Conservation (phyloP, 768 basidiomycete genomes). For the Termitomyces sp. region DNA sequence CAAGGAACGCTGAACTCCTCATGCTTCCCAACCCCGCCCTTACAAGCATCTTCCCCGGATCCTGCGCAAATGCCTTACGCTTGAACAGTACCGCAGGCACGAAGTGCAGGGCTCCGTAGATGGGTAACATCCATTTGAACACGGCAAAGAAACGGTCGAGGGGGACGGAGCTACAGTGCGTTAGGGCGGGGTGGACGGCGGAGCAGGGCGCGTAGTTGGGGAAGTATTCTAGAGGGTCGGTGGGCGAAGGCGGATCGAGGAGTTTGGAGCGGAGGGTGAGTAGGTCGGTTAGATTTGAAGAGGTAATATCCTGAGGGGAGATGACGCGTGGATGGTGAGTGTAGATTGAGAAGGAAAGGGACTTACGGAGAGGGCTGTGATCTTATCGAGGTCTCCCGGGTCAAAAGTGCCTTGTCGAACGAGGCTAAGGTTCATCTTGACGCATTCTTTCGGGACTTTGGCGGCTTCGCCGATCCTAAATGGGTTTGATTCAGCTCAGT, state of each 20-base stretch:
- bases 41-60: conserved; percentile 64
- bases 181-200: conserved; percentile 71
- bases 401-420: conserved; percentile 58
- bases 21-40: conserved; percentile 68
- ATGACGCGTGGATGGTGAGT: neutral
- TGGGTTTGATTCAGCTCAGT: neutral
- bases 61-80: conserved; percentile 56
- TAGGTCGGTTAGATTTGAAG: conserved; percentile 48
- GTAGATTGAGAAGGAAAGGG: neutral
- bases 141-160: conserved; percentile 76
- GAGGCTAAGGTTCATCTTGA: conserved; percentile 59
- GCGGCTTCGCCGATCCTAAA: conserved; percentile 70
- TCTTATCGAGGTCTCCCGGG: conserved; percentile 49
- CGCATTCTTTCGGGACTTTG: conserved; percentile 53
- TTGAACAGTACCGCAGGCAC: conserved; percentile 86
- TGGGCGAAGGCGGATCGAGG: conserved; percentile 26
- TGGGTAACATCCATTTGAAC: conserved; percentile 78
- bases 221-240: conserved; percentile 27
- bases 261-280: conserved; percentile 36
- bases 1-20: conserved; percentile 85
- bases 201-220: conserved; percentile 62
- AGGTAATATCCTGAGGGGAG: conserved; percentile 47
- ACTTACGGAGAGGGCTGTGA: conserved; percentile 46
- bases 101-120: conserved; percentile 88
- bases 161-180: conserved; percentile 57